Evolutionary conservation across 192 early-diverging fungal species (phyloP), one percentile per base, ranked within the genome.

Genomic region (Entomortierella chlamydospora): DNA sequence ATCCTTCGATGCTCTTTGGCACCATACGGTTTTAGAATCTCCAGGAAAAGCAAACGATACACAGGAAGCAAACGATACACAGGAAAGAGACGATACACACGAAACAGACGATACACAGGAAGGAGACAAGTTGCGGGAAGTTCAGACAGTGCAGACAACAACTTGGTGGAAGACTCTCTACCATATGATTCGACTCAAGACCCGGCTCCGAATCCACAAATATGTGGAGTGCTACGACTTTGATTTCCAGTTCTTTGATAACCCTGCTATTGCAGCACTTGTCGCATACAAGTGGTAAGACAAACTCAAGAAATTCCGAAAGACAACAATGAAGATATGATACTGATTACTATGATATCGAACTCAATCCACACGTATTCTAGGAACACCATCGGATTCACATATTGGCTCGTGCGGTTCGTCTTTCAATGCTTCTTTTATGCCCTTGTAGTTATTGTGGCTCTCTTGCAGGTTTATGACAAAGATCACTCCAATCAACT

Each of bases 361-460:
- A 4, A 4, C 28, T 55, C 17, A 29, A 2, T 5, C 8, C 28
- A 29, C 8, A n/a, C n/a, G n/a, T n/a, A n/a, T 52, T n/a, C 11
- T 52, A 73, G 71, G 72, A 73, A 66, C 64, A 73, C 64, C 1
- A 60, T 73, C 29, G 72, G 63, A 8, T 65, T 49, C 45, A 51
- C 26, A 26, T 73, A 73, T 47, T 73, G 72, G 72, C 26, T 50
- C 13, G 17, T 73, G 25, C 62, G 72, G 17, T 66, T 73, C 41
- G 18, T 66, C 22, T 55, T 60, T 45, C 63, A 73, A 17, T 66
- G 69, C 41, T 41, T 39, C 39, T 41, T 47, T 47, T 47, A 12
- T 47, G 45, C 18, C 20, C 12, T 37, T 34, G 28, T 59, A n/a
- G 34, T 47, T 20, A 17, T 47, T 20, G 45, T 20, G 2, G 45